Conservation (phyloP, 2,329 filamentous ascomycete species). For the Phialophora verrucosa region DNA sequence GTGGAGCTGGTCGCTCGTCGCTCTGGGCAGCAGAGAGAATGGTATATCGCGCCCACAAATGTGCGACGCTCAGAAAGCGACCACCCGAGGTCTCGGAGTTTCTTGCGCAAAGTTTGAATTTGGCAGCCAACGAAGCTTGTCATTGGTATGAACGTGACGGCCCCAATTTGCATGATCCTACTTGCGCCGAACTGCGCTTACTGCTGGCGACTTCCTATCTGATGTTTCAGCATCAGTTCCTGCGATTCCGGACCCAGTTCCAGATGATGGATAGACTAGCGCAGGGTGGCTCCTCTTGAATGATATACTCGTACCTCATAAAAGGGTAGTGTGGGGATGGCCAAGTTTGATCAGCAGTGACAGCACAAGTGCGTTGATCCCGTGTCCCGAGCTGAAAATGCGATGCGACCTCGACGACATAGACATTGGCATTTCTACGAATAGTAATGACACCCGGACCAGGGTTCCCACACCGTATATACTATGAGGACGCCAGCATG, state of each 20-base stretch:
- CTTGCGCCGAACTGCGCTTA: conserved; percentile 16
- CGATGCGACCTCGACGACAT: conserved; percentile 16
- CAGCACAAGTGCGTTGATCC: conserved; percentile 22
- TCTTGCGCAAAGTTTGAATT: conserved; percentile 28
- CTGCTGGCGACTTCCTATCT: conserved; percentile 15
- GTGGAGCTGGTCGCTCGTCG: not conserved
- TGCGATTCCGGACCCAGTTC: not conserved
- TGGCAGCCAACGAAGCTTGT: conserved; percentile 9
- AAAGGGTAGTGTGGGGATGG: conserved; percentile 24
- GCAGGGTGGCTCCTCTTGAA: not conserved
- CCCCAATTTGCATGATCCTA: conserved; percentile 18
- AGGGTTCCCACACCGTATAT: not conserved
- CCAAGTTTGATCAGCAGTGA: conserved; percentile 21
- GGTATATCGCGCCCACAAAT: conserved; percentile 7
- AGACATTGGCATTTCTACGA: conserved; percentile 5
- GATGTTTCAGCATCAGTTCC: conserved; percentile 7
- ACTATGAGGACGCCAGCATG: conserved; percentile 7
- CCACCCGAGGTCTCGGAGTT: conserved; percentile 17
- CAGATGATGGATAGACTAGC: not conserved
- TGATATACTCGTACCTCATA: conserved; percentile 3
- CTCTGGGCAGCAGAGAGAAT: not conserved
- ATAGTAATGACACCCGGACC: not conserved
- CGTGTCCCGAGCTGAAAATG: conserved; percentile 1
- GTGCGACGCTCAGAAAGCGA: conserved; percentile 11
- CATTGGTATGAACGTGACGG: conserved; percentile 19